A percentile compares a stretch with the other conserved stretches of the same genome.
These are phyloP conservation scores for Diutina neorugosa DNA, from an alignment of 1,139 yeast genomes.

Conservation along the genomic window DNA sequence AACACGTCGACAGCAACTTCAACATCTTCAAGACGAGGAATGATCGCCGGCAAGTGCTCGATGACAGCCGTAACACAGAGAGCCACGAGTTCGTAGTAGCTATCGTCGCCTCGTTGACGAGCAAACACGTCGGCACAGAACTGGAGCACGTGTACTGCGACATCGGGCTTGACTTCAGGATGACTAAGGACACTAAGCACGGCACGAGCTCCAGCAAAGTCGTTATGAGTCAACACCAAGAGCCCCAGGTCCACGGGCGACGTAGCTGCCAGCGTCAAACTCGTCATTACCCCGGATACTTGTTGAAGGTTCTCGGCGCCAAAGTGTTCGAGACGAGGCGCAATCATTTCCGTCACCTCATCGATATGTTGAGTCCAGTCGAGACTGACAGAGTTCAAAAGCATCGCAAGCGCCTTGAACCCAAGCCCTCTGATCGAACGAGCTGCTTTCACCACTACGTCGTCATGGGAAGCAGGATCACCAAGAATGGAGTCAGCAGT, in stretches of 20 bases:
- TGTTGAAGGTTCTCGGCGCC: constrained; percentile 68
- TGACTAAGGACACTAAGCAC: neutral
- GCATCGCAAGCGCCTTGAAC: neutral
- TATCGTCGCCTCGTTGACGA: neutral
- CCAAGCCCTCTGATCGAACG: neutral
- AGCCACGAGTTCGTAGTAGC: neutral
- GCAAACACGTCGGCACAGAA: constrained; percentile 2
- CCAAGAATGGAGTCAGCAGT: neutral
- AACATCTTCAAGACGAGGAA: neutral
- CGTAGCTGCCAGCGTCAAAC: neutral
- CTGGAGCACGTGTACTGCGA: neutral
- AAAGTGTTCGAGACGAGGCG: constrained; percentile 21
- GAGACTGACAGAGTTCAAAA: neutral
- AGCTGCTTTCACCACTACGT: neutral
- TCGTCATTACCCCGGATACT: neutral
- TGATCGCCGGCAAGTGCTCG: neutral
- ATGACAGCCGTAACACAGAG: neutral
- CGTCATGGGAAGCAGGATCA: neutral
- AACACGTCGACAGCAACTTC: neutral
- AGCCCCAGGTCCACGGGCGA: neutral
- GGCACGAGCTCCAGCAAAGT: neutral
- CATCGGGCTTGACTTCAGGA: neutral
- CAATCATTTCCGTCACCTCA: neutral
- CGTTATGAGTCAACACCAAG: neutral
- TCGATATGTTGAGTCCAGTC: neutral